Conservation (phyloP, 495 filamentous ascomycete genomes). For the Neurospora sp. region DNA sequence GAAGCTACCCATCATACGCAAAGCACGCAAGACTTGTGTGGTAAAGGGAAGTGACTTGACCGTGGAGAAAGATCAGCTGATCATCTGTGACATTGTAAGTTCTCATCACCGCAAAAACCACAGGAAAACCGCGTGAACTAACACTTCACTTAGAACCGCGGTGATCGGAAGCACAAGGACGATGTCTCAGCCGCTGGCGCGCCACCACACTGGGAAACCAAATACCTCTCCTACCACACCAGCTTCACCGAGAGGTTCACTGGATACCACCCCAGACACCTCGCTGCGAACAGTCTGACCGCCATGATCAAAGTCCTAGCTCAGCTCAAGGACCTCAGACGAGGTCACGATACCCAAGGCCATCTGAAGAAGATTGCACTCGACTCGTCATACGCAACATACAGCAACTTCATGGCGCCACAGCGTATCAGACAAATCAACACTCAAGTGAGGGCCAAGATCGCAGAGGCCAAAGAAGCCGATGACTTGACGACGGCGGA, state of each 20-base stretch:
- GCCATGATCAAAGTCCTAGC: constrained; percentile 7
- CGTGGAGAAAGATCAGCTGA: constrained; percentile 1
- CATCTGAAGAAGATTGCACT: constrained; percentile 5
- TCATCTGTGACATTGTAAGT: constrained; percentile 8
- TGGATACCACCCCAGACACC: neutral
- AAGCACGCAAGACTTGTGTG: neutral
- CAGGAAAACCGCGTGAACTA: neutral
- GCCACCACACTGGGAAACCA: neutral
- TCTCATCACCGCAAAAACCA: neutral
- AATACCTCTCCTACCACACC: constrained; percentile 2
- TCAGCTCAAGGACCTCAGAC: constrained; percentile 5
- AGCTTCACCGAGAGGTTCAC: constrained; percentile 1
- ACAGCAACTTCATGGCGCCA: constrained; percentile 10
- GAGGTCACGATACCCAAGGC: constrained; percentile 10
- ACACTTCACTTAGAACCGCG: neutral
- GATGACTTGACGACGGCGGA: neutral
- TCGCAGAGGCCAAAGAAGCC: neutral
- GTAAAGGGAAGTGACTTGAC: neutral
- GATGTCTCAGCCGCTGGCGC: neutral
- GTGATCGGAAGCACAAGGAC: neutral
- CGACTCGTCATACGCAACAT: neutral
- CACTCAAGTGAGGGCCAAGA: neutral
- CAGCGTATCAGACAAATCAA: constrained; percentile 3
- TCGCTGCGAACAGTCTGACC: neutral
- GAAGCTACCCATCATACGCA: constrained; percentile 7